phyloP scores from a whole-genome alignment of 495 filamentous ascomycete species.

The Hypoxylon perforatum region DNA sequence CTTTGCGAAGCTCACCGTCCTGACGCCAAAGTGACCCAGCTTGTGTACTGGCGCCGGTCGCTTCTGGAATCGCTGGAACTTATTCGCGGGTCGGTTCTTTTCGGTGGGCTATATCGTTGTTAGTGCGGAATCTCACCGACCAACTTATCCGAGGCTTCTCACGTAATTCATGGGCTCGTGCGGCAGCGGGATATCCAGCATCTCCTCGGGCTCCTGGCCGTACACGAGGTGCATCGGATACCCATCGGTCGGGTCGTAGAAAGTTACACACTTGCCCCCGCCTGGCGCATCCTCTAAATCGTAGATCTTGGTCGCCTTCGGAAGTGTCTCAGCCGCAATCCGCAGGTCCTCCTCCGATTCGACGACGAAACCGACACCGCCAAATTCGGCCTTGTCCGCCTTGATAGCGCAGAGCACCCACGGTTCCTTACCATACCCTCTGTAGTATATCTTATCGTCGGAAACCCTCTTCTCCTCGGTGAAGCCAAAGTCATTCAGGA shows the following conservation, averaged over 20 bases:
- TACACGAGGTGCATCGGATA: constrained; percentile 69
- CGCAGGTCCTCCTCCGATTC: constrained; percentile 67
- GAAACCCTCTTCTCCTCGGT: constrained; percentile 54
- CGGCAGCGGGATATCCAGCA: constrained; percentile 38
- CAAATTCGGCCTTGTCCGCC: constrained; percentile 61
- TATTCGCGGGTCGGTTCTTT: constrained; percentile 60
- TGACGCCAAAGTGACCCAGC: constrained; percentile 77
- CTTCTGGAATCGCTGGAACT: constrained; percentile 66
- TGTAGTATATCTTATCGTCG: constrained; percentile 64
- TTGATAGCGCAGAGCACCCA: constrained; percentile 64
- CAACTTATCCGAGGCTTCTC: constrained; percentile 1
- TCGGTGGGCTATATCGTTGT: constrained; percentile 49
- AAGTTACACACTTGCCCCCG: constrained; percentile 67
- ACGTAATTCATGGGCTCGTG: constrained; percentile 41
- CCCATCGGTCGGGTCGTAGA: constrained; percentile 68
- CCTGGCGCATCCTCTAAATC: constrained; percentile 66
- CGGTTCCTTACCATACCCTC: constrained; percentile 70
- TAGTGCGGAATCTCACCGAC: neutral
- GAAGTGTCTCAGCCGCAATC: constrained; percentile 55
- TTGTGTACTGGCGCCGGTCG: constrained; percentile 78
- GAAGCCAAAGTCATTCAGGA: constrained; percentile 70
- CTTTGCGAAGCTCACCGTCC: constrained; percentile 67
- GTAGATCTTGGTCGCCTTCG: constrained; percentile 60
- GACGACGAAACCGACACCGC: constrained; percentile 65
- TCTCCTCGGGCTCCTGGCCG: constrained; percentile 58